Conservation (phyloP, 805 yeast genomes). For the Soucietia sequanensis region DNA sequence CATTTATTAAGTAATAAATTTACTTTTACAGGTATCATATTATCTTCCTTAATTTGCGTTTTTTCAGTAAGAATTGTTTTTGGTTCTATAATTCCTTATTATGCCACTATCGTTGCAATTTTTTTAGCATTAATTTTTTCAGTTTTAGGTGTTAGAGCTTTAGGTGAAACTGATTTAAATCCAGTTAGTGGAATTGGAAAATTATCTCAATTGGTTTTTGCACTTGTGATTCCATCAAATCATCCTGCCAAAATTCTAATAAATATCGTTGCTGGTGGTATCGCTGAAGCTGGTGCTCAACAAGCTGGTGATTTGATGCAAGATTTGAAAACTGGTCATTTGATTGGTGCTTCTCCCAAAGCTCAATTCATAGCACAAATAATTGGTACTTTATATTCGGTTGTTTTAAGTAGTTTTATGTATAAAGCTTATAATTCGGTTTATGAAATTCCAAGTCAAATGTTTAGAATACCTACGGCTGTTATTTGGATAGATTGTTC, state of each 20-base stretch:
- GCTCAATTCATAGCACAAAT: constrained; percentile 91
- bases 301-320: constrained; percentile 99
- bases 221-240: constrained; percentile 67
- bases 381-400: constrained; percentile 84
- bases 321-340: constrained; percentile 91
- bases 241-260: constrained; percentile 82
- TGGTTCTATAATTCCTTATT: constrained; percentile 67
- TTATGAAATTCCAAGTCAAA: constrained; percentile 79
- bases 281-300: constrained; percentile 98
- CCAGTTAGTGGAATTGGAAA: constrained; percentile 98
- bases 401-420: constrained; percentile 74
- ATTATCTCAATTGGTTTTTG: constrained; percentile 85
- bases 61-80: constrained; percentile 65
- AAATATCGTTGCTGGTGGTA: constrained; percentile 91
- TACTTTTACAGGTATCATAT: constrained; percentile 58
- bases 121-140: constrained; percentile 76
- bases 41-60: constrained; percentile 69
- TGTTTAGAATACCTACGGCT: constrained; percentile 91
- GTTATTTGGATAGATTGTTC: constrained; percentile 97
- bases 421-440: constrained; percentile 78
- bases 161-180: constrained; percentile 95
- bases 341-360: constrained; percentile 86
- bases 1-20: constrained; percentile 51
- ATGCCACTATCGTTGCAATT: constrained; percentile 67
- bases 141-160: constrained; percentile 84